Evolutionary conservation across 1,284 basidiomycete genomes (phyloP), one percentile per base, ranked within the genome.

Genomic region (Cryptococcus sp.): DNA sequence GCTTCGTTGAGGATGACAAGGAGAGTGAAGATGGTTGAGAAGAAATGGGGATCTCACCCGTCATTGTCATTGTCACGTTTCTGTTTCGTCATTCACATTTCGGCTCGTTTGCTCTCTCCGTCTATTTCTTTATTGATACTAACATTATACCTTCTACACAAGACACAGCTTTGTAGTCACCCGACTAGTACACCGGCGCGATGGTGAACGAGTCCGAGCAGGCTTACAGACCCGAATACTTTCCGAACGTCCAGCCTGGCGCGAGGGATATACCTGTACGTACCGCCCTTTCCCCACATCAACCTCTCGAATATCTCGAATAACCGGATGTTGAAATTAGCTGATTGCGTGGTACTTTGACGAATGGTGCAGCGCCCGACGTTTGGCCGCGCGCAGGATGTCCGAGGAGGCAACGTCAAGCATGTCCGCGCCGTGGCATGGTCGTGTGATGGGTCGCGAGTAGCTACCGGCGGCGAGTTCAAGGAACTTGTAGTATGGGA

Each of bases 381-480:
- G 3, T 60, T 71, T 43, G 50, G 54, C 1, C 61, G 57, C 4
- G 25, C 63, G 4, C 52, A 58, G 39, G 69, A 71, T 42, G 52
- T 71, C 1, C 59, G 67, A 51, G 66, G 62, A 20, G 64, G 66
- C 15, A 65, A 61, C 48, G 47, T 61, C 13, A 63, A 67, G 55
- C 62, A 59, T 39, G 62, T 72, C 10, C 47, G 66, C 40, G 49
- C 53, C 19, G 48, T 70, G 3, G 68, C 67, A 22, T 72, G 66
- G 62, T 67, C 60, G 20, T 62, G 62, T 20, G 70, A 72, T 52
- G 70, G 70, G 1, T 48, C 43, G 22, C 55, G 55, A 42, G 49
- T 65, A 19, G 70, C 67, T 23, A 68, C 65, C 0, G 70, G 69
- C 5, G 66, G 66, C 11, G 70, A 72, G 50, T 52, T 50, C 27